Base-by-base conservation (phyloP, 2,329 filamentous ascomycete species). In the Penicillium concentricum region DNA sequence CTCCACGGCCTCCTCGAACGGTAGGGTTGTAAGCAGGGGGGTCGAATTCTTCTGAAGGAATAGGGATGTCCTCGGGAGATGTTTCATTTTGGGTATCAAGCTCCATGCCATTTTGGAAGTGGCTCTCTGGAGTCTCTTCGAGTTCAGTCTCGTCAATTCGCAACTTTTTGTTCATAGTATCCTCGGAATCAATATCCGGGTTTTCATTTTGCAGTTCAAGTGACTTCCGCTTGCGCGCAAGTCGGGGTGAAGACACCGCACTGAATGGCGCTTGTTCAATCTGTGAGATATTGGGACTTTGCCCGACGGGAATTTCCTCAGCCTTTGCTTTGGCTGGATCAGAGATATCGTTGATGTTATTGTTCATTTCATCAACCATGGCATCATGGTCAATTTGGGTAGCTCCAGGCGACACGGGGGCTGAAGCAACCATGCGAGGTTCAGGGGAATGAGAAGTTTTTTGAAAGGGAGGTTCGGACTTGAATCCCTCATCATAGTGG, bases 121-220 rank as follows among this genome's bases (percentile, higher is more conserved):
- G 58, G 38, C 60, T 63, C 15, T 64, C 60, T 35, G 61, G 54
- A n/a, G 57, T 63, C n/a, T 53, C 58, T 42, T 63, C 64, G n/a
- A 56, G 42, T 41, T 67, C 67, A 18, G 61, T 61, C 8, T 70
- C 65, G 57, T 74, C 73, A 39, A 69, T 20, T 49, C 74, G 74
- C 8, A 61, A 56, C 44, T 69, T 74, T 56, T 73, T 73, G 47
- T 54, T 60, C 8, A 59, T 42, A 6, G 35, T n/a, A n/a, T 57
- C 63, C 5, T 52, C 60, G 15, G 59, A 56, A 24, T 64, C 58
- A 13, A 56, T 16, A 15, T 60, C 60, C 16, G 47, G 47, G 37
- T 37, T 53, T 42, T 63, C 65, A 51, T 66, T 61, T 32, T 63
- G 57, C 42, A 57, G 45, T 16, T 69, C 67, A 2, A 59, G 50